Percentiles rank a stretch among this genome's conserved stretches.
These are phyloP conservation scores for Priceomyces melissophilus DNA, from an alignment of 805 yeast species.

Conservation along the genomic window DNA sequence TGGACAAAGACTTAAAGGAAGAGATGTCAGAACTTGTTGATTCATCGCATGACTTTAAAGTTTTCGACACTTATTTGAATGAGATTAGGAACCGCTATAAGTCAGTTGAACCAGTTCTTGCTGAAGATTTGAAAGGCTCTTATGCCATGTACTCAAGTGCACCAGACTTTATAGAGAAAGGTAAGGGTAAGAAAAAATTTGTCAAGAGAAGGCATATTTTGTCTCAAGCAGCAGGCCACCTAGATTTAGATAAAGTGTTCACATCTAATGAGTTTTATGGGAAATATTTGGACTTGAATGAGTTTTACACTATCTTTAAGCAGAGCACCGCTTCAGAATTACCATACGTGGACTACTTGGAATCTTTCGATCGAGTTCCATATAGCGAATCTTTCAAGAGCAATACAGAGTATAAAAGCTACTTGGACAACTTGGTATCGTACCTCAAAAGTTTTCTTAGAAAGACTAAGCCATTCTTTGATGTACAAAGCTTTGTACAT, in stretches of 20 bases:
- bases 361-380: constrained; percentile 39
- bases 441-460: constrained; percentile 51
- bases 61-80: constrained; percentile 12
- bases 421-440: constrained; percentile 40
- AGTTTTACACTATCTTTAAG: constrained; percentile 52
- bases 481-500: constrained; percentile 25
- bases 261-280: constrained; percentile 64
- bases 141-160: constrained; percentile 25
- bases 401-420: constrained; percentile 37
- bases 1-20: constrained; percentile 5
- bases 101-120: constrained; percentile 3
- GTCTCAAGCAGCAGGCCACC: constrained; percentile 47
- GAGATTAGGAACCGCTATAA: constrained; percentile 5
- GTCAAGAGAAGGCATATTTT: constrained; percentile 37
- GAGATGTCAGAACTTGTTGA: constrained; percentile 15
- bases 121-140: constrained; percentile 11
- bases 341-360: constrained; percentile 51
- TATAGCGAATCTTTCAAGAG: constrained; percentile 14
- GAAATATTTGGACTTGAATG: constrained; percentile 53
- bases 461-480: constrained; percentile 48
- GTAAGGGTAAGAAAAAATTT: constrained; percentile 15
- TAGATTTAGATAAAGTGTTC: constrained; percentile 51
- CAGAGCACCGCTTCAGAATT: constrained; percentile 31
- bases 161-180: constrained; percentile 15
- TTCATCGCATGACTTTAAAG: constrained; percentile 8